Evolutionary conservation across 2,329 filamentous ascomycete species (phyloP).

Genomic region (Scedosporium dehoogii): DNA sequence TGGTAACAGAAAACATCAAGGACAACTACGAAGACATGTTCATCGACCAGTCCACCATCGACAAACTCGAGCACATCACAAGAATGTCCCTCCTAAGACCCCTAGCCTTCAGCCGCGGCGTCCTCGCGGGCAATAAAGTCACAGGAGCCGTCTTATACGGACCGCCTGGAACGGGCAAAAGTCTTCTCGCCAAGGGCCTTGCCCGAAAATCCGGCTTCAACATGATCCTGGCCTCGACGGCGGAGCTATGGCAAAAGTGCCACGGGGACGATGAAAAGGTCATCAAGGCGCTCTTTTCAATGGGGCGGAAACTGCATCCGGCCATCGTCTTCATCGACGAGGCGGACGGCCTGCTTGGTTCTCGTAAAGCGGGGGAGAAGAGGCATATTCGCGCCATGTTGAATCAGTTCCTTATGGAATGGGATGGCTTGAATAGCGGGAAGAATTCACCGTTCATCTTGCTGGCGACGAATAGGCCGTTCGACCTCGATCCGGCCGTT

Average conservation of each 20-base stretch:
- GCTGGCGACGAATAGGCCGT: conserved; percentile 86
- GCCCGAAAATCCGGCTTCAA: conserved; percentile 94
- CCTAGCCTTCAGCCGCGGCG: conserved; percentile 12
- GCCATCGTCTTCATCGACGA: conserved; percentile 99
- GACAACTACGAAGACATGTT: conserved; percentile 3
- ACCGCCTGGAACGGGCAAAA: conserved; percentile 96
- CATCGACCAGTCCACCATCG: not conserved
- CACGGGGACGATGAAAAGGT: conserved; percentile 94
- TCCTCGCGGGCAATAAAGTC: conserved; percentile 11
- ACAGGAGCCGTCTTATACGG: conserved; percentile 84
- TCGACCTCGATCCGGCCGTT: conserved; percentile 91
- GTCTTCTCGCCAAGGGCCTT: conserved; percentile 89
- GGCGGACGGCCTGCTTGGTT: conserved; percentile 96
- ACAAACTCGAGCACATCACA: conserved; percentile 3
- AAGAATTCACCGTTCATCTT: conserved; percentile 99
- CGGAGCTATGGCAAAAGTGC: conserved; percentile 99
- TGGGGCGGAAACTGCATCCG: conserved; percentile 90
- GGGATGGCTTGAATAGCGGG: conserved; percentile 96
- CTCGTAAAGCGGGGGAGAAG: conserved; percentile 87
- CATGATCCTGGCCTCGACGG: conserved; percentile 97
- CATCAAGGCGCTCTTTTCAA: conserved; percentile 89
- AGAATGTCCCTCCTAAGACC: not conserved
- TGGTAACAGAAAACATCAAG: not conserved
- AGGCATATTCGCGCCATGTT: conserved; percentile 97
- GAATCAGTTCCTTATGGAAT: conserved; percentile 82